Percentiles rank a stretch among this genome's conserved stretches.
These are phyloP conservation scores for Pseudotsuga menziesii DNA, from an alignment of 75 land plant genomes.

Conservation along the genomic window DNA sequence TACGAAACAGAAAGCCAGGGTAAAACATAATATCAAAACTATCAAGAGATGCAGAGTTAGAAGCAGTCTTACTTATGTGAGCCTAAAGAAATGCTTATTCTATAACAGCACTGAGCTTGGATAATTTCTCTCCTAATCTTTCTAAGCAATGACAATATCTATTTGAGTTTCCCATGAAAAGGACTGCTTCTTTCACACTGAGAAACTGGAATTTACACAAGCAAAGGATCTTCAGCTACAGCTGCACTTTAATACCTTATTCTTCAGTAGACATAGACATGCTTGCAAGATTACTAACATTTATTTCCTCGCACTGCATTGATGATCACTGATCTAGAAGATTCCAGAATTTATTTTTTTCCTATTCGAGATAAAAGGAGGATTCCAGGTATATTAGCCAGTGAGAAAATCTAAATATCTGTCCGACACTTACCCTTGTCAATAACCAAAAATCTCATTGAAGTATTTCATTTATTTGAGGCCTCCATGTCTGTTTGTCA, in stretches of 20 bases:
- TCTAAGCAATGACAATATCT: not conserved
- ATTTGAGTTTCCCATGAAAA: not conserved
- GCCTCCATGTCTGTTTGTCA: not conserved
- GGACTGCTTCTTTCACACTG: not conserved
- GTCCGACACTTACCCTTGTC: not conserved
- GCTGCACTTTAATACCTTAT: not conserved
- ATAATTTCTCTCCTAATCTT: not conserved
- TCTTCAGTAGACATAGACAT: not conserved
- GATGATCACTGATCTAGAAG: not conserved
- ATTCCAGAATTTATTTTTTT: not conserved
- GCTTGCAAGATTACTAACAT: not conserved
- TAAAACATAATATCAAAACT: not conserved
- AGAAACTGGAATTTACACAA: not conserved
- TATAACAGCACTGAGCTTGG: not conserved
- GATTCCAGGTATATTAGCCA: not conserved
- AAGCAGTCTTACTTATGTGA: not conserved
- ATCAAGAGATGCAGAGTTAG: not conserved
- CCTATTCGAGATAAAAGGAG: not conserved
- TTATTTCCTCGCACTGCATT: not conserved
- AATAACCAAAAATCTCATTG: not conserved
- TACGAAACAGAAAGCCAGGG: not conserved
- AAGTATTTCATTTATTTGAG: not conserved
- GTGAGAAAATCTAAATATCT: not conserved
- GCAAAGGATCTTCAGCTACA: not conserved
- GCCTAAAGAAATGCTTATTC: not conserved